Evolutionary conservation across 2,329 filamentous ascomycete genomes (phyloP), one percentile per base, ranked within the genome.

Genomic region (Penicillium sp.): DNA sequence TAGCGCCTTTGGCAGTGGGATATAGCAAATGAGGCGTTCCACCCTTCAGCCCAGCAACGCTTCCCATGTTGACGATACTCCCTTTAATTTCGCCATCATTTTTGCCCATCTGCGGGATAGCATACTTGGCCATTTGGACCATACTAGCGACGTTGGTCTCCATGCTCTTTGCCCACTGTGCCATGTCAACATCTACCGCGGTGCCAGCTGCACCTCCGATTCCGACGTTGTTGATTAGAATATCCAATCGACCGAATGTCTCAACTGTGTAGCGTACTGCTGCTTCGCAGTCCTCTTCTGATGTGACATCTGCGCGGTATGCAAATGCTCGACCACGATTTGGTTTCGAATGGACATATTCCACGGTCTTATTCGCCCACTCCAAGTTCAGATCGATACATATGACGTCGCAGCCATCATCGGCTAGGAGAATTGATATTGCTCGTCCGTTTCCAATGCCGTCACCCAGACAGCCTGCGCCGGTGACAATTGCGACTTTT

Each of bases 141-240:
- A 88, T 88, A 60, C 81, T 85, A 4, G 78, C 79, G 4, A 88
- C 82, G 61, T 88, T 88, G 44, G 87, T 72, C 42, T 85, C 77
- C 50, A 88, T 75, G 0, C 80, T 78, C 47, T 75, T 76, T 0
- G 79, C 75, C 83, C 83, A 89, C 10, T 77, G 74, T 0, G 68
- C 77, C 75, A 86, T 80, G 61, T 88, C 82, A 0, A 87, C 81
- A 0, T 84, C 81, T 1, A 83, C 75, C 0, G 85, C 84, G 1
- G 81, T 86, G 0, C 86, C 86, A 1, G 71, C 52, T 0, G 84
- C 79, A 0, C 86, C 86, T 4, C 77, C 76, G 18, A 88, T 73
- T 0, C 86, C 87, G 2, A 88, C 86, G 52, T 83, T 84, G 63
- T 88, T 88, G 34, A 88, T 74, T 1, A 88, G 71, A 40, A 88